A percentile compares a stretch with the other conserved stretches of the same genome.
These are phyloP conservation scores for Suillus lakei DNA, from an alignment of 768 basidiomycete species.

Conservation along the genomic window DNA sequence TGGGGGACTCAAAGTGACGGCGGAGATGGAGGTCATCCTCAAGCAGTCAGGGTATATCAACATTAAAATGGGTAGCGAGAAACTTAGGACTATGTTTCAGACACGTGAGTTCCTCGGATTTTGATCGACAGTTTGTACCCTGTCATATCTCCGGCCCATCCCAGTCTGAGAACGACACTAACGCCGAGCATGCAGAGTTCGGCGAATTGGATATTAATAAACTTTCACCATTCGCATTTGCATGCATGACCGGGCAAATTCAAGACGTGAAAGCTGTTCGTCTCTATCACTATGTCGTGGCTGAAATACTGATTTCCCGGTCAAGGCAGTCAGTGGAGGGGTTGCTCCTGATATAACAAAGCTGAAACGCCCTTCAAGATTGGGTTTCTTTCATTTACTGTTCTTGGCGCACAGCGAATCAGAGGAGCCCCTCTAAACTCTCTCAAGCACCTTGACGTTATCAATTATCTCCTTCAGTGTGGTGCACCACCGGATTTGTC, in stretches of 20 bases:
- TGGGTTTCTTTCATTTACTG: conserved; percentile 45
- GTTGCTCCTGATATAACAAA: conserved; percentile 41
- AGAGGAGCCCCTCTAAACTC: conserved; percentile 14
- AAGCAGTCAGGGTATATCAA: conserved; percentile 30
- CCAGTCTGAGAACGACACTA: not conserved
- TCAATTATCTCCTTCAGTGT: conserved; percentile 45
- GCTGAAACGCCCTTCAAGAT: conserved; percentile 49
- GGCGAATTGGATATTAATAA: conserved; percentile 19
- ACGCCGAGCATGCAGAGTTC: conserved; percentile 19
- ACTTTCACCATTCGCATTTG: conserved; percentile 27
- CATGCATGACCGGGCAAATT: conserved; percentile 29
- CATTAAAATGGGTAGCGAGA: conserved; percentile 27
- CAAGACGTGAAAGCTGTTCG: conserved; percentile 26
- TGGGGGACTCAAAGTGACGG: conserved; percentile 30
- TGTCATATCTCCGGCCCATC: not conserved
- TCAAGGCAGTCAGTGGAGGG: conserved; percentile 30
- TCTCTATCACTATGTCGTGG: not conserved
- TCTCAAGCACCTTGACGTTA: conserved; percentile 37
- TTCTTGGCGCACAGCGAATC: conserved; percentile 48
- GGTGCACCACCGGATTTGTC: conserved; percentile 45
- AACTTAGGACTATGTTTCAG: conserved; percentile 35
- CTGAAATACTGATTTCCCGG: not conserved
- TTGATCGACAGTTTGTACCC: not conserved
- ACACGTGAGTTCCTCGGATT: conserved; percentile 21
- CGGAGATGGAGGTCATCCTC: conserved; percentile 33